Evolutionary conservation across 495 filamentous ascomycete species (phyloP).

Genomic region (Ramalina peruviana): DNA sequence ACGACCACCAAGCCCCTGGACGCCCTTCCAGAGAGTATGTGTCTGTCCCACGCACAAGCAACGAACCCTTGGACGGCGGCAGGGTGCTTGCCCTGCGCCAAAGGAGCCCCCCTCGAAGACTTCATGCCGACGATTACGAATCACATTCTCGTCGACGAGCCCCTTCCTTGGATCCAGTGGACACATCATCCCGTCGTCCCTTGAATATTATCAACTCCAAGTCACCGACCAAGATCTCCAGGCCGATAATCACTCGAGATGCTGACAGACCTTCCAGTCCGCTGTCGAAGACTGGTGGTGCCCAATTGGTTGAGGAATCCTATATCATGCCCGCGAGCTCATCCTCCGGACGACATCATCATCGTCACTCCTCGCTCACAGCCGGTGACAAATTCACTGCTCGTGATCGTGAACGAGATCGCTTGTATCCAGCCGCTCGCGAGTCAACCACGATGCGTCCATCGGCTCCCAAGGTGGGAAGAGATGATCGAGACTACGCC

Average conservation of each 20-base stretch:
- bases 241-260: constrained; percentile 14
- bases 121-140: constrained; percentile 12
- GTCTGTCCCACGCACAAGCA: constrained; percentile 10
- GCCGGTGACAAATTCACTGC: constrained; percentile 4
- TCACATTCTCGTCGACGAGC: constrained; percentile 7
- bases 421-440: not conserved
- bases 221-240: constrained; percentile 6
- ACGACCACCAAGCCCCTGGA: constrained; percentile 8
- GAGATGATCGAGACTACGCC: constrained; percentile 46
- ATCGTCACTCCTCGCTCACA: constrained; percentile 13
- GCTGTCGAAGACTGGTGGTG: constrained; percentile 9
- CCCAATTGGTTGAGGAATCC: constrained; percentile 12
- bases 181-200: constrained; percentile 8
- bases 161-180: constrained; percentile 5
- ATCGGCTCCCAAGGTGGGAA: constrained; percentile 27
- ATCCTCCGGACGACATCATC: constrained; percentile 11
- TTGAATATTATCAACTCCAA: constrained; percentile 10
- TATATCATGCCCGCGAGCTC: constrained; percentile 14
- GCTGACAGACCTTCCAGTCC: constrained; percentile 14
- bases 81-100: constrained; percentile 5
- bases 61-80: constrained; percentile 9
- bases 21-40: constrained; percentile 12
- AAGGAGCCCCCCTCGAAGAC: constrained; percentile 11
- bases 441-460: constrained; percentile 5
- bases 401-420: constrained; percentile 8